These are phyloP conservation scores for Quercus gilva DNA, from an alignment of 306 rosid genomes.

Conservation along the genomic window DNA sequence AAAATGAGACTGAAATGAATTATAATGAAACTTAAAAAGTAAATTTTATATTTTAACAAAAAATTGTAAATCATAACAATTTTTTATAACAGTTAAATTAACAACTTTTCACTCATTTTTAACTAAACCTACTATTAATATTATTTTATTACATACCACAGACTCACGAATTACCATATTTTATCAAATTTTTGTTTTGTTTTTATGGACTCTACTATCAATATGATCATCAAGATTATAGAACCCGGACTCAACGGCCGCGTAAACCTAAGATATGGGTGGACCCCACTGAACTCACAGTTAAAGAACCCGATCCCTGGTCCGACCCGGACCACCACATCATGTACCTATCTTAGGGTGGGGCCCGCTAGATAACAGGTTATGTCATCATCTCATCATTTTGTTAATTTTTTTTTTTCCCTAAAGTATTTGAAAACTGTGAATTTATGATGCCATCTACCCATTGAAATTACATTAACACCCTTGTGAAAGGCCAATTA, in stretches of 20 bases:
- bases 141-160: too few species aligned
- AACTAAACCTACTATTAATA: too few species aligned
- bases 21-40: too few species aligned
- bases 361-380: conserved; percentile 12
- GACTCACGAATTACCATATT: too few species aligned
- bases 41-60: too few species aligned
- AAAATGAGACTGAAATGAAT: too few species aligned
- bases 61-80: too few species aligned
- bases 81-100: too few species aligned
- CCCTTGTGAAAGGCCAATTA: neutral
- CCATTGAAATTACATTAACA: neutral
- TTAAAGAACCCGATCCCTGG: conserved; percentile 9
- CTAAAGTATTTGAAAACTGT: neutral
- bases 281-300: conserved; percentile 33
- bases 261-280: neutral
- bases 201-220: too few species aligned
- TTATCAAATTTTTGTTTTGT: too few species aligned
- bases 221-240: neutral
- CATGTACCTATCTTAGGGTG: too few species aligned
- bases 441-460: neutral
- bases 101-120: too few species aligned
- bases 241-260: conserved; percentile 5
- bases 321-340: neutral
- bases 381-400: neutral
- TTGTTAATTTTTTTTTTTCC: neutral